A percentile compares a stretch with the other conserved stretches of the same genome.
Evolutionary conservation across 352 stramenopile genomes (phyloP).

Genomic region (Globisporangium camurandrum): DNA sequence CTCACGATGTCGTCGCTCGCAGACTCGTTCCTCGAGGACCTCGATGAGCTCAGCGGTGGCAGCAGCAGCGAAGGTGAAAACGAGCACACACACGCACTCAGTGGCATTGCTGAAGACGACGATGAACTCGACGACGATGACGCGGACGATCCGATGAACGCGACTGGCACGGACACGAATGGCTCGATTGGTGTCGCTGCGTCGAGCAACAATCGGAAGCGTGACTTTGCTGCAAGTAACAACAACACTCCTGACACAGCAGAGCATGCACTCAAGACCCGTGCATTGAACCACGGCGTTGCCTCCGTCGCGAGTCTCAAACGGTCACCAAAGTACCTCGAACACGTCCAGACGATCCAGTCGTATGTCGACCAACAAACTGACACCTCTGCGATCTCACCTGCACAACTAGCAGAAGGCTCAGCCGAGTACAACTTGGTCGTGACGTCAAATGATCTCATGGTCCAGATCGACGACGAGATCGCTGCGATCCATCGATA

Average conservation of each 20-base stretch:
- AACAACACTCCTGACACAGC: constrained; percentile 26
- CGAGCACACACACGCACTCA: constrained; percentile 1
- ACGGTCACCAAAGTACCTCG: constrained; percentile 58
- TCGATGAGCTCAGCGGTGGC: constrained; percentile 81
- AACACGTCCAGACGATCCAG: constrained; percentile 66
- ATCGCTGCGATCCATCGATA: constrained; percentile 88
- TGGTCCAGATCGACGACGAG: constrained; percentile 92
- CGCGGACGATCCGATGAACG: constrained; percentile 16
- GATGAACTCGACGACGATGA: constrained; percentile 14
- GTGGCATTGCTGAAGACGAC: constrained; percentile 11
- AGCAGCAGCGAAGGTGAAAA: constrained; percentile 68
- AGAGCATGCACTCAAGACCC: constrained; percentile 28
- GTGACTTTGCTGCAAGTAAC: constrained; percentile 13
- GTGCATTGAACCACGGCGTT: constrained; percentile 45
- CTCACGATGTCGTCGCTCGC: constrained; percentile 79
- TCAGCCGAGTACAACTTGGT: constrained; percentile 74
- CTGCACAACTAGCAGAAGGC: constrained; percentile 47
- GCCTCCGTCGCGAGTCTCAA: constrained; percentile 62
- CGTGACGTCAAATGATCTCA: constrained; percentile 89
- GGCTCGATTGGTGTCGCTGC: no score
- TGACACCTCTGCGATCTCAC: constrained; percentile 16
- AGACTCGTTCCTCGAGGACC: constrained; percentile 85
- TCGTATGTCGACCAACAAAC: constrained; percentile 33
- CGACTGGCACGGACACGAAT: constrained; percentile 5
- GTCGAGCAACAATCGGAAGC: constrained; percentile 15